A percentile compares a stretch with the other conserved stretches of the same genome.
Evolutionary conservation across 2,329 filamentous ascomycete genomes (phyloP).

Genomic region (Scleromitrula shiraiana): DNA sequence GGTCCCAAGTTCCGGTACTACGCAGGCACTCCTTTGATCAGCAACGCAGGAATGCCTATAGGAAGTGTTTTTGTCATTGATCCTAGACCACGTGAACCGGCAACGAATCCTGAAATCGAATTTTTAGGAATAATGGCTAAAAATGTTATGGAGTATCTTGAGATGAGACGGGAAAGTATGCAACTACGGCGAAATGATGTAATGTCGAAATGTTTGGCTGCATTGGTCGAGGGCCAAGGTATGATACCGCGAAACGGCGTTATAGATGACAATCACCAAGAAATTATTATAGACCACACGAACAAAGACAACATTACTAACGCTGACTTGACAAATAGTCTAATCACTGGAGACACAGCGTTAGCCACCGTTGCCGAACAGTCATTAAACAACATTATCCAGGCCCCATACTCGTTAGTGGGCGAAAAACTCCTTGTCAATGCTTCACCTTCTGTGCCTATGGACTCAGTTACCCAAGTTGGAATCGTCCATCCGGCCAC

Average conservation of each 20-base stretch:
- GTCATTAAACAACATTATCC: conserved; percentile 2
- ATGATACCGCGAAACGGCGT: conserved; percentile 2
- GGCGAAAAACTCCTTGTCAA: background rate
- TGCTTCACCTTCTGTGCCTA: background rate
- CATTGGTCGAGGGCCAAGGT: conserved; percentile 38
- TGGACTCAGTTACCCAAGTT: background rate
- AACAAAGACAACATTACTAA: background rate
- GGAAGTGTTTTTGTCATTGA: conserved; percentile 53
- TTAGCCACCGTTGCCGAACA: background rate
- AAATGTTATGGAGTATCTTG: conserved; percentile 51
- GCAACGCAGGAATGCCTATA: conserved; percentile 30
- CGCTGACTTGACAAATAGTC: background rate
- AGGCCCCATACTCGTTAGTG: background rate
- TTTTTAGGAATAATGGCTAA: conserved; percentile 48
- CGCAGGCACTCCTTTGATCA: conserved; percentile 13
- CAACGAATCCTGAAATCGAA: conserved; percentile 35
- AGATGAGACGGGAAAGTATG: conserved; percentile 43
- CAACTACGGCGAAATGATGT: conserved; percentile 42
- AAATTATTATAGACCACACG: background rate
- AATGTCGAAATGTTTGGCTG: conserved; percentile 44
- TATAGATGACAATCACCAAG: background rate
- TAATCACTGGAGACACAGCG: background rate
- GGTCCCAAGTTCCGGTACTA: conserved; percentile 13
- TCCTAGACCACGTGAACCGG: conserved; percentile 40
- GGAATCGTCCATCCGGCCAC: background rate